Evolutionary conservation across 805 yeast species (phyloP).

Genomic region (Saccharomycopsis fermentans): DNA sequence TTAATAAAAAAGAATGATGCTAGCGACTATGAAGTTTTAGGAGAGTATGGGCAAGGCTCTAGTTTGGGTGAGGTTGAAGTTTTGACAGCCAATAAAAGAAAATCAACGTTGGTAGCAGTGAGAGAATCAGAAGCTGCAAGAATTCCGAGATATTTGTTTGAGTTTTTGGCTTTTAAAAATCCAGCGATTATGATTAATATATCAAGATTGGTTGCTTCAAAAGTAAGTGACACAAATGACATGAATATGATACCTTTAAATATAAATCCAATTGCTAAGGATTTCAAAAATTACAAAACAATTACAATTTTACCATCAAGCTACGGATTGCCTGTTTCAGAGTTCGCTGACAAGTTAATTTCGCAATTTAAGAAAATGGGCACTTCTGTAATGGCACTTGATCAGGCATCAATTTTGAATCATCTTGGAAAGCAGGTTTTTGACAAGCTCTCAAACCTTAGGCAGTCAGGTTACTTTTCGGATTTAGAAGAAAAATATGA

Average conservation of each 20-base stretch:
- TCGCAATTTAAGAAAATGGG: slow-evolving; percentile 66
- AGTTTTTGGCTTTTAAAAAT: slow-evolving; percentile 67
- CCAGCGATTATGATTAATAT: slow-evolving; percentile 89
- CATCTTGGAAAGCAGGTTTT: slow-evolving; percentile 90
- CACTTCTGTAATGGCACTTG: slow-evolving; percentile 64
- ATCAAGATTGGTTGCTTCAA: slow-evolving; percentile 73
- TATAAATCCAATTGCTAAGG: slow-evolving; percentile 19
- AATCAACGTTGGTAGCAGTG: slow-evolving; percentile 67
- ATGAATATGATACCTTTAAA: not conserved
- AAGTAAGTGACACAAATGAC: slow-evolving; percentile 24
- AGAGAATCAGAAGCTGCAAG: slow-evolving; percentile 91
- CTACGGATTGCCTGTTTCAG: slow-evolving; percentile 73
- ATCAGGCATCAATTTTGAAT: slow-evolving; percentile 68
- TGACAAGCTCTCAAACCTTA: slow-evolving; percentile 75
- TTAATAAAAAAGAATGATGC: slow-evolving; percentile 23
- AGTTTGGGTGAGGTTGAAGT: slow-evolving; percentile 95
- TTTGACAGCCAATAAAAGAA: slow-evolving; percentile 64
- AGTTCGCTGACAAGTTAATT: slow-evolving; percentile 67
- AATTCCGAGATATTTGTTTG: slow-evolving; percentile 84
- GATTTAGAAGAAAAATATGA: slow-evolving; percentile 84
- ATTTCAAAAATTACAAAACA: slow-evolving; percentile 49
- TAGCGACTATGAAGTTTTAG: slow-evolving; percentile 27
- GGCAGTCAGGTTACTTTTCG: slow-evolving; percentile 81
- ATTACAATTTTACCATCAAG: slow-evolving; percentile 76
- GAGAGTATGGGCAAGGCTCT: slow-evolving; percentile 90